Percentiles rank a stretch among this genome's conserved stretches.
Conservation (phyloP, 306 rosid genomes). For the Abrus pulchellus region DNA sequence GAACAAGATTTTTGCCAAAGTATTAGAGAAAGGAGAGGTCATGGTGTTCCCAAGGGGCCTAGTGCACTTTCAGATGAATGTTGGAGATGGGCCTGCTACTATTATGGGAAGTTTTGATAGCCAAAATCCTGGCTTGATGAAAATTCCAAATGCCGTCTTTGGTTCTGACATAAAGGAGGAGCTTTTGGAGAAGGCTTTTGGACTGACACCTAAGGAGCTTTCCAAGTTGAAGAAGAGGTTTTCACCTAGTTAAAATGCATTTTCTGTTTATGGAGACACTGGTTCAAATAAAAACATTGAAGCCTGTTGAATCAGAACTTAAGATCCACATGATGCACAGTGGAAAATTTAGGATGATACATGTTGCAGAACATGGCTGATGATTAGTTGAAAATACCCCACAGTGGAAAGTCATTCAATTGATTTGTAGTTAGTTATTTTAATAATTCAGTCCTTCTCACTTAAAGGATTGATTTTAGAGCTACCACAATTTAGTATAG, state of each 20-base stretch:
- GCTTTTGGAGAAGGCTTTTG: constrained; percentile 91
- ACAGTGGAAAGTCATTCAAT: constrained; percentile 34
- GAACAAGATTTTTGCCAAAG: constrained; percentile 75
- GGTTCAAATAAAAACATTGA: constrained; percentile 37
- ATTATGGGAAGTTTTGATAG: constrained; percentile 88
- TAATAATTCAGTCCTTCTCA: constrained; percentile 14
- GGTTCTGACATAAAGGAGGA: constrained; percentile 83
- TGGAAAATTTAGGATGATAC: constrained; percentile 26
- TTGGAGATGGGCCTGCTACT: constrained; percentile 83
- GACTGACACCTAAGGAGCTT: constrained; percentile 71
- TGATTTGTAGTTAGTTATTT: constrained; percentile 38
- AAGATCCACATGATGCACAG: constrained; percentile 3
- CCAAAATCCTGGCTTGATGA: constrained; percentile 89
- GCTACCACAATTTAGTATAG: background rate
- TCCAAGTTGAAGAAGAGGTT: constrained; percentile 69
- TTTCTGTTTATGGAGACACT: constrained; percentile 25
- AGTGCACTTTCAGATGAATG: constrained; percentile 93
- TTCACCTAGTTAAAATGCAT: constrained; percentile 48
- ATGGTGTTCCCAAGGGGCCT: constrained; percentile 92
- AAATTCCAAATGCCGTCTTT: constrained; percentile 72
- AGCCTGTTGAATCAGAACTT: background rate
- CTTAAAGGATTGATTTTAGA: constrained; percentile 26
- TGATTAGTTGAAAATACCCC: constrained; percentile 16
- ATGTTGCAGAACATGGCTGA: constrained; percentile 17
- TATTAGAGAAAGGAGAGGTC: constrained; percentile 89